phyloP scores from a whole-genome alignment of 2,329 filamentous ascomycete genomes.

The Dothideomycetes sp. region DNA sequence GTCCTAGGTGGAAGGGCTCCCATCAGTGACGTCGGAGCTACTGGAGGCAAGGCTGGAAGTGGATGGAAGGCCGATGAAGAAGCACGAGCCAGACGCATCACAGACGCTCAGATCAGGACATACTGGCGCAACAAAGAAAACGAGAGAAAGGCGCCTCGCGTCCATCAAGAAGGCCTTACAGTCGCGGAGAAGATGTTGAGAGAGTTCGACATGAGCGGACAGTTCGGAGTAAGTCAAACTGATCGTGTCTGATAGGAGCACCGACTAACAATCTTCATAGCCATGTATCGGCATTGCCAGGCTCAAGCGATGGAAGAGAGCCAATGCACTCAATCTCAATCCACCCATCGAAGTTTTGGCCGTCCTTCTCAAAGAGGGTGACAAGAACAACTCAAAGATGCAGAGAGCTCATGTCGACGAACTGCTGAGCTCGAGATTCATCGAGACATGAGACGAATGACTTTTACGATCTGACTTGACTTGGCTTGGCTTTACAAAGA shows the following conservation, averaged over 20 bases:
- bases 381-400: constrained; percentile 42
- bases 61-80: constrained; percentile 35
- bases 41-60: constrained; percentile 35
- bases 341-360: constrained; percentile 87
- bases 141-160: constrained; percentile 55
- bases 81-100: constrained; percentile 53
- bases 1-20: constrained; percentile 24
- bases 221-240: constrained; percentile 68
- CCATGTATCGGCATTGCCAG: constrained; percentile 81
- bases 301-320: constrained; percentile 78
- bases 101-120: constrained; percentile 57
- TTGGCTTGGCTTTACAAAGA: no score
- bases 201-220: constrained; percentile 84
- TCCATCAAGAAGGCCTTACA: constrained; percentile 68
- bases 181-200: constrained; percentile 77
- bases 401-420: constrained; percentile 70
- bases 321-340: constrained; percentile 69
- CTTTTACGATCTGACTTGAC: neutral
- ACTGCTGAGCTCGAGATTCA: constrained; percentile 42
- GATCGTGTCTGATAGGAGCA: no score
- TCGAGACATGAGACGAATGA: constrained; percentile 26
- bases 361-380: constrained; percentile 65
- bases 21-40: constrained; percentile 31
- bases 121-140: constrained; percentile 72
- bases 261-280: constrained; percentile 36